Conservation (phyloP, 345 rosid genomes). For the Raphanus sativus region DNA sequence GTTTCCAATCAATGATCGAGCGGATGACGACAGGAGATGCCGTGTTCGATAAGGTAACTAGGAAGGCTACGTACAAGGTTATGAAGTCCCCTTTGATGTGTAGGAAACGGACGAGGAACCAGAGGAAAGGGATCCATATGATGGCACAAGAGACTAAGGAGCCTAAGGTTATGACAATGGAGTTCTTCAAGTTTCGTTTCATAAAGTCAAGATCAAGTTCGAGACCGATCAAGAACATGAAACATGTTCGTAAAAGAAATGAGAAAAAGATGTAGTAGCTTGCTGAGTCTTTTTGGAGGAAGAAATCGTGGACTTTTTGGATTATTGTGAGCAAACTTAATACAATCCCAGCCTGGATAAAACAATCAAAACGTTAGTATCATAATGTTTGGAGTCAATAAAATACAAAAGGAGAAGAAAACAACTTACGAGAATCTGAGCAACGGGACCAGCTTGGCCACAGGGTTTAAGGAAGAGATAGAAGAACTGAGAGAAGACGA, state of each 20-base stretch:
- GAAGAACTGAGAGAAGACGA: slow-evolving; percentile 81
- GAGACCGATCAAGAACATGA: slow-evolving; percentile 81
- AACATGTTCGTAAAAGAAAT: slow-evolving; percentile 53
- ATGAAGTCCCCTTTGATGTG: slow-evolving; percentile 16
- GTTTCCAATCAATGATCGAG: slow-evolving; percentile 63
- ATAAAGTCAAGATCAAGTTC: slow-evolving; percentile 62
- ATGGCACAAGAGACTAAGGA: slow-evolving; percentile 42
- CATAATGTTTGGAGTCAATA: background rate
- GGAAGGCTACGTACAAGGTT: slow-evolving; percentile 35
- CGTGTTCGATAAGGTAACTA: slow-evolving; percentile 56
- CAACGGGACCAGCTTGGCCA: slow-evolving; percentile 82
- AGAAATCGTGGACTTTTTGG: slow-evolving; percentile 37
- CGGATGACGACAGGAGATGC: slow-evolving; percentile 72
- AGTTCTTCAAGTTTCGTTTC: slow-evolving; percentile 47
- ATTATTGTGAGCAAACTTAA: slow-evolving; percentile 63
- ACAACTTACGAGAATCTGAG: slow-evolving; percentile 66
- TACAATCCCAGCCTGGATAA: slow-evolving; percentile 71
- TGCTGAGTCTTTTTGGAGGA: slow-evolving; percentile 56
- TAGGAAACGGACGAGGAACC: slow-evolving; percentile 39
- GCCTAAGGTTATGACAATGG: slow-evolving; percentile 49
- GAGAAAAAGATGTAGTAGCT: slow-evolving; percentile 52
- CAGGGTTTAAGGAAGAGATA: slow-evolving; percentile 67
- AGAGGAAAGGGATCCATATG: slow-evolving; percentile 42
- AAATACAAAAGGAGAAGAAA: background rate
- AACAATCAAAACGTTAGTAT: background rate